phyloP scores from a whole-genome alignment of 371 early-diverging fungal genomes.

The Umbelopsis sp. region DNA sequence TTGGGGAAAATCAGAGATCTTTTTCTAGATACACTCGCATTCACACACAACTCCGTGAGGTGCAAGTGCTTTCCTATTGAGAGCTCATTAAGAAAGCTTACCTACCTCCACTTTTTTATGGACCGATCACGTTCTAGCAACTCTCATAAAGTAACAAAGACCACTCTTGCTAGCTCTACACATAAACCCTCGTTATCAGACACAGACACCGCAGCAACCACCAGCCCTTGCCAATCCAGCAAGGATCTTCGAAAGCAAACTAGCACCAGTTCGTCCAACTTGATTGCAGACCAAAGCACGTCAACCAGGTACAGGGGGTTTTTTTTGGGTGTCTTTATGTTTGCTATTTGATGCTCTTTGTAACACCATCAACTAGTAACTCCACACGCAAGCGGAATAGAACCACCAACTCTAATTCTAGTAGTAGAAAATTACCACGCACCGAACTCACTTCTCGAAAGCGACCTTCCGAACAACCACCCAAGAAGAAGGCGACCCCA shows the following conservation, averaged over 20 bases:
- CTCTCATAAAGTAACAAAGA: conserved; percentile 7
- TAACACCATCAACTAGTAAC: background rate
- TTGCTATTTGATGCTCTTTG: background rate
- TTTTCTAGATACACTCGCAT: background rate
- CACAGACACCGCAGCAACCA: conserved; percentile 12
- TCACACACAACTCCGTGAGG: conserved; percentile 4
- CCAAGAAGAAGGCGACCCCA: background rate
- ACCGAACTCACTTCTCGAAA: background rate
- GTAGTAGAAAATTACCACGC: background rate
- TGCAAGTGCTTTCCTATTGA: conserved; percentile 15
- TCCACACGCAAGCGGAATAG: conserved; percentile 13
- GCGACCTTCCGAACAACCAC: background rate
- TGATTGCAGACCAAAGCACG: background rate
- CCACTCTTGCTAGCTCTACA: conserved; percentile 15
- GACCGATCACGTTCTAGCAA: conserved; percentile 19
- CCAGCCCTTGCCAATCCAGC: background rate
- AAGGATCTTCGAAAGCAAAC: conserved; percentile 2
- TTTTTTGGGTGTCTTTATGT: background rate
- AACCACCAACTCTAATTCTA: background rate
- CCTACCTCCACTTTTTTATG: conserved; percentile 6
- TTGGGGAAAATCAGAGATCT: background rate
- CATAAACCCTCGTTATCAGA: conserved; percentile 5
- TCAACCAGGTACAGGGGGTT: background rate
- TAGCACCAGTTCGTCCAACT: background rate
- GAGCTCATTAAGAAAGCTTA: conserved; percentile 20